phyloP scores from a whole-genome alignment of 75 land plant species.

The Pseudotsuga menziesii region DNA sequence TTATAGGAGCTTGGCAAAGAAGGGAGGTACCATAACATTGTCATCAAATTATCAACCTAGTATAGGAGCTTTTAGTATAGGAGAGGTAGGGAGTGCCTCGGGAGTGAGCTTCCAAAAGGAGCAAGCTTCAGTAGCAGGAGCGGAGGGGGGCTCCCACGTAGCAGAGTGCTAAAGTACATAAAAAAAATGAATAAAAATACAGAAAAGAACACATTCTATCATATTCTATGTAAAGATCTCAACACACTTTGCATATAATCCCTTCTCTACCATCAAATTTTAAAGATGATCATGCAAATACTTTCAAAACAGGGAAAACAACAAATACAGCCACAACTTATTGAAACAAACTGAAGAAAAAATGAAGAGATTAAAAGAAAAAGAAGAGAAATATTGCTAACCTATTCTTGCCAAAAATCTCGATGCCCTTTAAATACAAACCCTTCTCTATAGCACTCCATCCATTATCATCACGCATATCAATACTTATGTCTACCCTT shows the following conservation, averaged over 20 bases:
- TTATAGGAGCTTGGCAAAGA: no score
- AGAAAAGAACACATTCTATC: not conserved
- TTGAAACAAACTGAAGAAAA: not conserved
- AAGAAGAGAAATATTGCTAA: slow-evolving; percentile 12
- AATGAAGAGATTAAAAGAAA: not conserved
- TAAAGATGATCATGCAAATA: not conserved
- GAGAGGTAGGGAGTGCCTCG: no score
- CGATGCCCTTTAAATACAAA: slow-evolving; percentile 86
- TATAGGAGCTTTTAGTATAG: no score
- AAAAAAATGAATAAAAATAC: not conserved
- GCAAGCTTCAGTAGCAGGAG: no score
- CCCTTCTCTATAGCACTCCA: slow-evolving; percentile 91
- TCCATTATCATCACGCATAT: slow-evolving; percentile 6
- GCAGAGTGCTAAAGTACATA: not conserved
- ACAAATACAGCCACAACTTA: not conserved
- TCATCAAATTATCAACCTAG: no score
- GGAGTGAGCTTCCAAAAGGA: no score
- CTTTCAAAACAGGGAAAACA: not conserved
- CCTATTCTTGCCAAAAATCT: slow-evolving; percentile 98
- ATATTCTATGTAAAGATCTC: not conserved
- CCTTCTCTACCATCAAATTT: not conserved
- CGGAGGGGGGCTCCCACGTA: no score
- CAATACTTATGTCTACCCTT: slow-evolving; percentile 9
- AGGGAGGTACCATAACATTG: no score
- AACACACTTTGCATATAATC: not conserved